Evolutionary conservation across 805 yeast genomes (phyloP).

Genomic region (Hanseniaspora nectarophila): DNA sequence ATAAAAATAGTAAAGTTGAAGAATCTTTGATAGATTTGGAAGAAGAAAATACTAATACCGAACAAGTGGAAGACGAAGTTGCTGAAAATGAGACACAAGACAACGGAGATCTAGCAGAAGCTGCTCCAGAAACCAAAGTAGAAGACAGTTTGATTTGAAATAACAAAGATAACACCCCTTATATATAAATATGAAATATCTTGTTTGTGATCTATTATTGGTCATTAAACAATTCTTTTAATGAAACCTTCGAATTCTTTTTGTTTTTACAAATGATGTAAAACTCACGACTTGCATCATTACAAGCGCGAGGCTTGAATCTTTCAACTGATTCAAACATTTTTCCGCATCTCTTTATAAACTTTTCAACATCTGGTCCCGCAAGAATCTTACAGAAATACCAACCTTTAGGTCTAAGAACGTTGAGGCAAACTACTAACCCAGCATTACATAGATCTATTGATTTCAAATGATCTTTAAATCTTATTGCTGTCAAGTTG

Average conservation of each 20-base stretch:
- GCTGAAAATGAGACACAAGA: constrained; percentile 15
- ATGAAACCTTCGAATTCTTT: constrained; percentile 21
- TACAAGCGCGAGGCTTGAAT: constrained; percentile 70
- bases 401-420: constrained; percentile 58
- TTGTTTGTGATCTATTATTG: constrained; percentile 21
- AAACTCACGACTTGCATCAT: constrained; percentile 69
- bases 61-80: not conserved
- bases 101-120: constrained; percentile 15
- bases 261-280: constrained; percentile 62
- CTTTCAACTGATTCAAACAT: constrained; percentile 54
- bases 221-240: constrained; percentile 24
- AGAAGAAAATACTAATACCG: constrained; percentile 17
- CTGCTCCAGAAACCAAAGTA: constrained; percentile 16
- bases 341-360: constrained; percentile 47
- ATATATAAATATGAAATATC: constrained; percentile 14
- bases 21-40: constrained; percentile 19
- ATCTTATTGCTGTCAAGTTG: constrained; percentile 72
- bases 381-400: constrained; percentile 76
- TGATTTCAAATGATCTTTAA: constrained; percentile 71
- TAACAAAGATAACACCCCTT: not conserved
- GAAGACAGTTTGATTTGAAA: constrained; percentile 15
- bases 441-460: constrained; percentile 89
- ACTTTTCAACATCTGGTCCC: constrained; percentile 60
- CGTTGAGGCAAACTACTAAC: constrained; percentile 55
- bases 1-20: constrained; percentile 18